A percentile compares a stretch with the other conserved stretches of the same genome.
These are phyloP conservation scores for Zanthoxylum bungeanum DNA, from an alignment of 345 rosid species.

Conservation along the genomic window DNA sequence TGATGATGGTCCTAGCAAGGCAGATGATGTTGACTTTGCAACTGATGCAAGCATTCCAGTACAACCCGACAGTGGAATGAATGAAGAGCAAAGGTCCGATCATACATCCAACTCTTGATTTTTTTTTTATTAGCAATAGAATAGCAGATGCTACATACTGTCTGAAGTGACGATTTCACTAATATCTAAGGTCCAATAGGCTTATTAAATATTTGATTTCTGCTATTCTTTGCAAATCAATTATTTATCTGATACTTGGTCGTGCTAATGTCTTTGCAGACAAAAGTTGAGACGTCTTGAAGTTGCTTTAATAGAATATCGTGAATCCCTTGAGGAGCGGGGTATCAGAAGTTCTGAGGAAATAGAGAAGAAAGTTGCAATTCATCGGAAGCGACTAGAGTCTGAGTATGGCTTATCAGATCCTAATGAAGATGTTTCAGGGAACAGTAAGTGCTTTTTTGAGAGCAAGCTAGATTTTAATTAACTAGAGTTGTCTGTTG, in stretches of 20 bases:
- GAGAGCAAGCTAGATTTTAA: background rate
- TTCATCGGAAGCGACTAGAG: constrained; percentile 71
- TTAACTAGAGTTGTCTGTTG: background rate
- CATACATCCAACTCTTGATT: background rate
- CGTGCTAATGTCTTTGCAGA: constrained; percentile 41
- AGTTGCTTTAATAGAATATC: constrained; percentile 91
- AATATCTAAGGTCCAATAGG: background rate
- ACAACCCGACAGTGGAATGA: constrained; percentile 62
- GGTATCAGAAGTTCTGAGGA: constrained; percentile 78
- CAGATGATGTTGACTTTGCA: constrained; percentile 57
- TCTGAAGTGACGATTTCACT: background rate
- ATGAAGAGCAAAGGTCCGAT: constrained; percentile 85
- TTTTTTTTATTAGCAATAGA: background rate
- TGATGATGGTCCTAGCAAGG: constrained; percentile 56
- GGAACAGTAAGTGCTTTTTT: constrained; percentile 53
- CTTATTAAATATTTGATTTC: background rate
- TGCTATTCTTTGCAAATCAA: background rate
- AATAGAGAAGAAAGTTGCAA: constrained; percentile 83
- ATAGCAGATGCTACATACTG: background rate
- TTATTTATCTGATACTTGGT: constrained; percentile 7
- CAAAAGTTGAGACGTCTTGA: constrained; percentile 87
- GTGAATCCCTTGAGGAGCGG: constrained; percentile 90
- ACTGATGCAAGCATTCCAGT: constrained; percentile 42
- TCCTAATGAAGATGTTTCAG: constrained; percentile 32
- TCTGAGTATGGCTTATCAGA: constrained; percentile 65